Conservation (phyloP, 1,284 basidiomycete genomes). For the Sanghuangporus baumii region DNA sequence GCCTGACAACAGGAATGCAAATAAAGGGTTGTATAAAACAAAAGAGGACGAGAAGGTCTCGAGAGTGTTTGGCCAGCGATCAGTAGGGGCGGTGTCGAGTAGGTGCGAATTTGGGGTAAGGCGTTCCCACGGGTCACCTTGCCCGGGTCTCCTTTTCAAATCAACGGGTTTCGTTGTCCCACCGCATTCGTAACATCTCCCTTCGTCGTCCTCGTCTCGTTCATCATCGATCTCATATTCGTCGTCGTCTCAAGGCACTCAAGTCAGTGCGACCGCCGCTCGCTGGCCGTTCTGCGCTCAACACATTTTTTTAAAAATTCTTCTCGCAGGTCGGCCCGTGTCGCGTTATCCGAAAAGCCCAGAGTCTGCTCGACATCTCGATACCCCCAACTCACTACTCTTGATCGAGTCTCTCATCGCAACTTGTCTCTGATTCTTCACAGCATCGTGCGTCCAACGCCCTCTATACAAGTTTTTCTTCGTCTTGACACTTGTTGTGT, state of each 20-base stretch:
- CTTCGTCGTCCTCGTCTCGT: not conserved
- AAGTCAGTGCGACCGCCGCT: slow-evolving; percentile 1
- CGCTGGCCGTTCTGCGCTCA: not conserved
- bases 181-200: not conserved
- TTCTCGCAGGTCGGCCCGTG: slow-evolving; percentile 12
- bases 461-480: not conserved
- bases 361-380: not conserved
- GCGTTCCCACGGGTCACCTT: slow-evolving; percentile 2
- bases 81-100: not conserved
- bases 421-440: not conserved
- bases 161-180: slow-evolving; percentile 10
- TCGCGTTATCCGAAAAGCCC: slow-evolving; percentile 17
- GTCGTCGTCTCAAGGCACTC: not conserved
- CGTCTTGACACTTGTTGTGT: not conserved
- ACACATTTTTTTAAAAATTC: not conserved
- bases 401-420: not conserved
- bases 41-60: not conserved
- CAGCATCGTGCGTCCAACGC: not conserved
- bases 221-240: slow-evolving; percentile 8
- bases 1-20: not conserved
- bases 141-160: slow-evolving; percentile 10
- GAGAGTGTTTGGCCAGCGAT: not conserved
- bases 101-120: not conserved
- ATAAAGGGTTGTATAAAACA: not conserved
- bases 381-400: not conserved